Percentiles rank a stretch among this genome's conserved stretches.
Evolutionary conservation across 352 stramenopile species (phyloP).

Genomic region (Globisporangium abappressorium): DNA sequence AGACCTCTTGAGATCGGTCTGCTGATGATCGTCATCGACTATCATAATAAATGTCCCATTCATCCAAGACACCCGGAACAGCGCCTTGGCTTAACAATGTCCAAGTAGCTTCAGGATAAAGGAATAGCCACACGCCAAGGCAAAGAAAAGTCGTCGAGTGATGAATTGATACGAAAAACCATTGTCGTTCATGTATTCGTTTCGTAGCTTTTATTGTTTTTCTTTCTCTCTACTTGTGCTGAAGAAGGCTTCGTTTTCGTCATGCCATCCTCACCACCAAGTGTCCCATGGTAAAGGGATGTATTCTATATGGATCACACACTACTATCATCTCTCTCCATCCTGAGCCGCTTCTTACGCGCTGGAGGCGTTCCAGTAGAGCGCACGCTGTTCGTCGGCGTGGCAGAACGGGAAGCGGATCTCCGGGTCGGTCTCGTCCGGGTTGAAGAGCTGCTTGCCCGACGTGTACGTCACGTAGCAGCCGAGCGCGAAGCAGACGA

Average conservation of each 20-base stretch:
- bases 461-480: conserved; percentile 27
- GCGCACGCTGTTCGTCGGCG: conserved; percentile 10
- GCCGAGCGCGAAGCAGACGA: conserved; percentile 22
- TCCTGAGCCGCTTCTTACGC: neutral
- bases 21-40: too few species aligned
- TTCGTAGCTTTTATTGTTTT: neutral
- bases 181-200: neutral
- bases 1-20: too few species aligned
- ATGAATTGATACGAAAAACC: neutral
- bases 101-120: neutral
- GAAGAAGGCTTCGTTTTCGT: neutral
- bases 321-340: neutral
- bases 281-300: neutral
- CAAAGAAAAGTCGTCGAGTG: too few species aligned
- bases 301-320: neutral
- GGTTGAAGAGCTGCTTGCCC: conserved; percentile 25
- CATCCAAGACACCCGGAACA: too few species aligned
- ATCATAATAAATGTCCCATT: too few species aligned
- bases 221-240: neutral
- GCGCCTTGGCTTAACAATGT: too few species aligned
- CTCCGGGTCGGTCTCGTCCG: conserved; percentile 7
- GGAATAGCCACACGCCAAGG: neutral
- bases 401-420: conserved; percentile 21
- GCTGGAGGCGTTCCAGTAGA: conserved; percentile 21
- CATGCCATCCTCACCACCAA: neutral